phyloP scores from a whole-genome alignment of 2,329 filamentous ascomycete species.

The Boeremia exigua region DNA sequence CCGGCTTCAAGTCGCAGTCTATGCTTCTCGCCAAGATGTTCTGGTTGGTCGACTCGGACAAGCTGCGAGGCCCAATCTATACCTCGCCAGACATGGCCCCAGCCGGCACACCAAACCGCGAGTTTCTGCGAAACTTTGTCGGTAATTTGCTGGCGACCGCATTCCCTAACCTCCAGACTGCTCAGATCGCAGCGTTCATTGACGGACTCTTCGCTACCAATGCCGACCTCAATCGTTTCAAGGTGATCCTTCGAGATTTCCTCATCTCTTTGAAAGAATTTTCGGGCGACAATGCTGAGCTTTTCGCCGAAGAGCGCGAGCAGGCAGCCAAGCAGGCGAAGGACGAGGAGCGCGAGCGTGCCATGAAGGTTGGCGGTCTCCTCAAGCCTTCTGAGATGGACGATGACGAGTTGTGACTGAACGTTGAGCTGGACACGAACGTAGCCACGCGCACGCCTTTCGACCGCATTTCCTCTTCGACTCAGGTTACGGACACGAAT shows the following conservation, averaged over 20 bases:
- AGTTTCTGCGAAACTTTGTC: constrained; percentile 89
- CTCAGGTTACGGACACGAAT: constrained; percentile 20
- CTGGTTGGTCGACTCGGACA: constrained; percentile 87
- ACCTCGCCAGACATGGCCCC: constrained; percentile 76
- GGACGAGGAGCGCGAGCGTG: constrained; percentile 86
- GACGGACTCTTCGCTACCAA: constrained; percentile 88
- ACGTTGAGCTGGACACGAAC: constrained; percentile 48
- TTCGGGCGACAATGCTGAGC: constrained; percentile 89
- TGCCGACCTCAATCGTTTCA: constrained; percentile 91
- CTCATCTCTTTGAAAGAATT: constrained; percentile 97
- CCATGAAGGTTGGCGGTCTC: constrained; percentile 92
- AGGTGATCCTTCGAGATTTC: constrained; percentile 94
- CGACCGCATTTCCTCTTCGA: constrained; percentile 26
- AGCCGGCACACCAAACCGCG: constrained; percentile 82
- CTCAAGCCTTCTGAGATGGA: constrained; percentile 98
- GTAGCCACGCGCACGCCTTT: constrained; percentile 48
- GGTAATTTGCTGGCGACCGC: constrained; percentile 83
- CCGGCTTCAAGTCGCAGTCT: constrained; percentile 97
- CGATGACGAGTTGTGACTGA: constrained; percentile 81
- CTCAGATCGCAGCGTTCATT: constrained; percentile 89
- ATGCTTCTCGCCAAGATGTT: constrained; percentile 94
- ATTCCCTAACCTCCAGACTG: constrained; percentile 87
- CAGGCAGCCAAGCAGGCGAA: constrained; percentile 86
- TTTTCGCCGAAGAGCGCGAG: constrained; percentile 94
- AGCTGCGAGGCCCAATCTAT: constrained; percentile 93